Conservation (phyloP, 345 rosid species). For the Eucalyptus pauciflora region DNA sequence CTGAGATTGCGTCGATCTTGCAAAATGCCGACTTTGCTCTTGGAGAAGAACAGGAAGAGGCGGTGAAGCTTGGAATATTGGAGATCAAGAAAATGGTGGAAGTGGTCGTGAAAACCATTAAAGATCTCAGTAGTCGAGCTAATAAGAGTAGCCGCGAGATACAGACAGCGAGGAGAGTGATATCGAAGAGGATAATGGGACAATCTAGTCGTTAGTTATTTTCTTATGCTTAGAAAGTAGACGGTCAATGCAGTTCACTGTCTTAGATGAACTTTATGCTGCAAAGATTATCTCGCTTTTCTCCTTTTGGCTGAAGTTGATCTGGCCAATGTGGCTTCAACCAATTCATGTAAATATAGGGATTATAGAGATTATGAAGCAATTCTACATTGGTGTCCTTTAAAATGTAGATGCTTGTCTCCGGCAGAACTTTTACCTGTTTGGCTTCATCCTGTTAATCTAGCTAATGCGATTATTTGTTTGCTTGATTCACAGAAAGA, state of each 20-base stretch:
- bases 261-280: background rate
- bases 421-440: background rate
- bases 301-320: background rate
- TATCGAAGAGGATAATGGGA: conserved; percentile 41
- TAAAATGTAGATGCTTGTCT: background rate
- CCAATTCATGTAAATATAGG: background rate
- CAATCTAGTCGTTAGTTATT: conserved; percentile 1
- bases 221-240: background rate
- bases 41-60: conserved; percentile 30
- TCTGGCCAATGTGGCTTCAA: background rate
- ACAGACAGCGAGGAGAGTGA: conserved; percentile 53
- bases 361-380: background rate
- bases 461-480: background rate
- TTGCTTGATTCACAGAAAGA: background rate
- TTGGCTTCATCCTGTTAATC: background rate
- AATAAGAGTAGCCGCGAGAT: conserved; percentile 46
- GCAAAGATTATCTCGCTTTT: background rate
- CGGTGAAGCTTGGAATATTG: conserved; percentile 42
- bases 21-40: conserved; percentile 36
- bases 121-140: conserved; percentile 50
- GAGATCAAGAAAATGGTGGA: conserved; percentile 67
- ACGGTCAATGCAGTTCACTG: background rate
- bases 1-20: conserved; percentile 38
- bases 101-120: conserved; percentile 30
- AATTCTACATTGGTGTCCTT: background rate